Evolutionary conservation across 2,329 filamentous ascomycete species (phyloP).

Genomic region (Dothistroma pini): DNA sequence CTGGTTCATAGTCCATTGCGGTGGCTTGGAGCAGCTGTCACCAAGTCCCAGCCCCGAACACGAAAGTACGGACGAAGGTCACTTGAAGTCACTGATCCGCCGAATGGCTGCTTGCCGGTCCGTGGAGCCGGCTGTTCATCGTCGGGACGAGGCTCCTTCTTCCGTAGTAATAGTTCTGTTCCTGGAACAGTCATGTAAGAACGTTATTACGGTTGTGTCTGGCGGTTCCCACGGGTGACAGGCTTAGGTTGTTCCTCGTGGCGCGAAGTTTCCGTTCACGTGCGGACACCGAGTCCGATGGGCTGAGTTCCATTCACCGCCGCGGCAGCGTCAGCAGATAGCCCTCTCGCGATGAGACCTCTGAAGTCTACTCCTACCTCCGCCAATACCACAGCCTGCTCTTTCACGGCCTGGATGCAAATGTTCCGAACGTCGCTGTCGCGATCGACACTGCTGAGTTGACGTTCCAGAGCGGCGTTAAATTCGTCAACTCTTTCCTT

Average conservation of each 20-base stretch:
- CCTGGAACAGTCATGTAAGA: background rate
- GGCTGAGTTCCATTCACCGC: conserved; percentile 4
- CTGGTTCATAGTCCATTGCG: background rate
- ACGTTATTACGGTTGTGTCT: background rate
- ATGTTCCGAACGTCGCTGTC: conserved; percentile 73
- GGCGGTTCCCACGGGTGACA: no score
- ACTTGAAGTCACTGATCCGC: background rate
- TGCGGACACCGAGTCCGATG: conserved; percentile 18
- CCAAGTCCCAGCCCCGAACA: background rate
- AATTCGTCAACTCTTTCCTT: conserved; percentile 91
- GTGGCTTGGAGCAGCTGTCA: background rate
- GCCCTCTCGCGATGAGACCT: conserved; percentile 67
- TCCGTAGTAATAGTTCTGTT: background rate
- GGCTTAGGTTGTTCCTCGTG: no score
- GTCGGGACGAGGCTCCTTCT: background rate
- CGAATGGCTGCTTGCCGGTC: background rate
- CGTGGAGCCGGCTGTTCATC: background rate
- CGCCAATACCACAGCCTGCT: conserved; percentile 73
- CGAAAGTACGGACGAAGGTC: background rate
- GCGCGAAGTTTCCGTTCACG: conserved; percentile 3
- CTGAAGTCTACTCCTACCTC: conserved; percentile 90
- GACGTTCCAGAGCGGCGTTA: conserved; percentile 74
- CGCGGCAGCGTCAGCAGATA: conserved; percentile 8
- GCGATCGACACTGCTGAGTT: conserved; percentile 79
- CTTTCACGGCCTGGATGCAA: conserved; percentile 76